These are phyloP conservation scores for Nicotiana benthamiana DNA, from an alignment of 257 asterid species.

Conservation along the genomic window DNA sequence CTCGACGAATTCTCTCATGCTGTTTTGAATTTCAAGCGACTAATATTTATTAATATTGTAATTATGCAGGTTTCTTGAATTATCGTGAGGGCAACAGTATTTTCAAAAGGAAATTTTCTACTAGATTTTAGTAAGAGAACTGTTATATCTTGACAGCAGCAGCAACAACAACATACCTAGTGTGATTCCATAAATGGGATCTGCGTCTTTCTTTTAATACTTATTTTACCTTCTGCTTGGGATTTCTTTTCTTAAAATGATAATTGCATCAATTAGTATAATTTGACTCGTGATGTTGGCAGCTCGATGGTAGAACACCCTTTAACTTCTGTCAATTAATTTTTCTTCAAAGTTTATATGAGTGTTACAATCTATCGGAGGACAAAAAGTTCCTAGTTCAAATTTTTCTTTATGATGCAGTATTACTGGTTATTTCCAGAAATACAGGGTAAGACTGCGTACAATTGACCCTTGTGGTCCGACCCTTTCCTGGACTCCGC, in stretches of 20 bases:
- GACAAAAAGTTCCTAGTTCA: too few relatives aligned
- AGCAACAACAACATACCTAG: too few relatives aligned
- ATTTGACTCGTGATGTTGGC: not conserved
- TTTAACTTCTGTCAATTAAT: not conserved
- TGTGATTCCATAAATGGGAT: too few relatives aligned
- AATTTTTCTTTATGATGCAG: not conserved
- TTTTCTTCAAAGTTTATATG: not conserved
- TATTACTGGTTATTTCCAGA: not conserved
- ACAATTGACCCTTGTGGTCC: too few relatives aligned
- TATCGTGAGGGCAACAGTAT: not conserved
- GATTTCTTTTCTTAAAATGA: not conserved
- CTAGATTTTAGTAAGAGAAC: not conserved
- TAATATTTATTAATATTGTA: not conserved
- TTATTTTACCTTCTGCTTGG: not conserved
- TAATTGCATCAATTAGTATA: not conserved
- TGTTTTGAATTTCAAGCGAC: not conserved
- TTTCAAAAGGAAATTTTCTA: not conserved
- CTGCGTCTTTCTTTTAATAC: too few relatives aligned
- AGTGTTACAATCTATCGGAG: not conserved
- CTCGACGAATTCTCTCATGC: not conserved
- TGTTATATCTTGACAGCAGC: too few relatives aligned
- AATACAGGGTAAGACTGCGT: too few relatives aligned
- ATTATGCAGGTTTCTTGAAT: not conserved
- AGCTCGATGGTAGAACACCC: not conserved
- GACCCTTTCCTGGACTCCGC: too few relatives aligned